phyloP scores from a whole-genome alignment of 805 yeast species.

The Lipomyces anomalus region DNA sequence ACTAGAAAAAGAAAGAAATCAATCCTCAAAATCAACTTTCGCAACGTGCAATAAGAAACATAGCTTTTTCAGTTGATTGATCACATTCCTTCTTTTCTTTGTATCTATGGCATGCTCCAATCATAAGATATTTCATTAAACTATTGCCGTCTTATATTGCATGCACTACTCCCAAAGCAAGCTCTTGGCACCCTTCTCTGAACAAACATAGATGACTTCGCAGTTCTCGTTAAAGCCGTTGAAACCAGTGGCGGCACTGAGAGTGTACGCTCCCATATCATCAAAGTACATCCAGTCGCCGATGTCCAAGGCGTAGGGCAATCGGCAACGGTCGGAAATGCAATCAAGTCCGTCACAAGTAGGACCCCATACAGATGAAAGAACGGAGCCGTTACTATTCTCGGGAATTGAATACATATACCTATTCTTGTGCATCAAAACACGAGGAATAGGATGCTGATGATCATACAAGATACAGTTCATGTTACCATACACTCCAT shows the following conservation, averaged over 20 bases:
- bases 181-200: conserved; percentile 30
- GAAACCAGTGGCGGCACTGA: conserved; percentile 86
- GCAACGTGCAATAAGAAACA: too few species aligned
- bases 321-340: conserved; percentile 47
- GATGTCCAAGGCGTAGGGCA: conserved; percentile 58
- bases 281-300: conserved; percentile 93
- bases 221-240: conserved; percentile 70
- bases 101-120: too few species aligned
- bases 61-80: too few species aligned
- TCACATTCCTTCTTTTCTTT: too few species aligned
- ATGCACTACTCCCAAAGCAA: conserved; percentile 9
- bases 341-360: conserved; percentile 97
- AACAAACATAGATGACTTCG: conserved; percentile 58
- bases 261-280: conserved; percentile 84
- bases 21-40: too few species aligned
- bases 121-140: too few species aligned
- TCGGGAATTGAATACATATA: conserved; percentile 32
- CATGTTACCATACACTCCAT: conserved; percentile 93
- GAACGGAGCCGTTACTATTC: conserved; percentile 25
- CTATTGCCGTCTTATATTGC: too few species aligned
- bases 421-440: conserved; percentile 51
- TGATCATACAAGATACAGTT: conserved; percentile 92
- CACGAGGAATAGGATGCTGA: conserved; percentile 67
- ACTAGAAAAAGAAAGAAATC: too few species aligned
- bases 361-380: conserved; percentile 87